phyloP scores from a whole-genome alignment of 2,329 filamentous ascomycete species.

The Chaetomium strumarium region DNA sequence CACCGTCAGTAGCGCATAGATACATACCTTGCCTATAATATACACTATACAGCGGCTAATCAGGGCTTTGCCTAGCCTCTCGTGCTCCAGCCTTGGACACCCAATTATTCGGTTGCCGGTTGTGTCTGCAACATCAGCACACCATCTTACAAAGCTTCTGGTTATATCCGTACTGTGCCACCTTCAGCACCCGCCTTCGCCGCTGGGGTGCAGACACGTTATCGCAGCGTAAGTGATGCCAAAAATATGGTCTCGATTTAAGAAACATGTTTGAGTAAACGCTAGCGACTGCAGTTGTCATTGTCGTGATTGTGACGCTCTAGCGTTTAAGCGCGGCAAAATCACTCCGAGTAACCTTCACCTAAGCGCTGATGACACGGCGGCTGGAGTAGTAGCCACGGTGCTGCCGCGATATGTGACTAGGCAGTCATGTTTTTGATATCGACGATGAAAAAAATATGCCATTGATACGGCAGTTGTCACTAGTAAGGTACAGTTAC shows the following conservation, averaged over 20 bases:
- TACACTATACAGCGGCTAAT: constrained; percentile 4
- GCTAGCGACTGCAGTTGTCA: constrained; percentile 4
- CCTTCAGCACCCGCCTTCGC: constrained; percentile 16
- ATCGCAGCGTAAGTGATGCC: not conserved
- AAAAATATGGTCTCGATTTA: constrained; percentile 8
- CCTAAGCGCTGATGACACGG: not conserved
- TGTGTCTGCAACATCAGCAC: not conserved
- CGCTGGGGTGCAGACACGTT: constrained; percentile 4
- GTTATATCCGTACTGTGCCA: constrained; percentile 15
- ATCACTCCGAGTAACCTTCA: not conserved
- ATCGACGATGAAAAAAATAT: too few species aligned
- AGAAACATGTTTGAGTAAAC: constrained; percentile 5
- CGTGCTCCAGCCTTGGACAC: not conserved
- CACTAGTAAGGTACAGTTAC: too few species aligned
- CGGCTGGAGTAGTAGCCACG: not conserved
- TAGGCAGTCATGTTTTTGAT: too few species aligned
- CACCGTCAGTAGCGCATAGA: not conserved
- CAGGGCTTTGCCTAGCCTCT: not conserved
- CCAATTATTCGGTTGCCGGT: constrained; percentile 9
- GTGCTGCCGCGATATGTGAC: not conserved
- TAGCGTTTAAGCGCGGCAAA: not conserved
- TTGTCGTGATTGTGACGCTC: not conserved
- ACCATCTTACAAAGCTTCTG: not conserved
- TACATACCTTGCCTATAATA: not conserved
- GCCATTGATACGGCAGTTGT: too few species aligned